Evolutionary conservation across 2,329 filamentous ascomycete genomes (phyloP).

Genomic region (Biscogniauxia sp.): DNA sequence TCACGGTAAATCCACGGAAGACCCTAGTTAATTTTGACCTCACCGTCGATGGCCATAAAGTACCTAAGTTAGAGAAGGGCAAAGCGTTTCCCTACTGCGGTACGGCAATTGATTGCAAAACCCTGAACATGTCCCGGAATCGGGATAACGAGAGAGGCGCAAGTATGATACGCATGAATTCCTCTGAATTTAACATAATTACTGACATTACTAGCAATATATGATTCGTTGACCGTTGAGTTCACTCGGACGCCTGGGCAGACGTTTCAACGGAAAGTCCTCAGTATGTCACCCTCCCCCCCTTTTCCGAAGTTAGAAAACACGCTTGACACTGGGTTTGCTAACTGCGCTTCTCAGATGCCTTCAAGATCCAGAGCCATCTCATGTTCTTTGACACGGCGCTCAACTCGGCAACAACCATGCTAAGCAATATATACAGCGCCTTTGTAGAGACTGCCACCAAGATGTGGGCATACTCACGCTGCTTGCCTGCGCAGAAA

Average conservation of each 20-base stretch:
- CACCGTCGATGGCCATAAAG: conserved; percentile 48
- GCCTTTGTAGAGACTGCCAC: conserved; percentile 75
- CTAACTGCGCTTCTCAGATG: conserved; percentile 37
- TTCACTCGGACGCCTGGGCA: conserved; percentile 68
- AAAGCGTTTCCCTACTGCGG: conserved; percentile 86
- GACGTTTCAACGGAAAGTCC: conserved; percentile 75
- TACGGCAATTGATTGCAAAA: conserved; percentile 68
- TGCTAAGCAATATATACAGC: conserved; percentile 72
- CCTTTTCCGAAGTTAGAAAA: not conserved
- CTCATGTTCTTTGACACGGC: conserved; percentile 78
- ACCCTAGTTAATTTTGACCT: conserved; percentile 82
- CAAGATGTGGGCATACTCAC: conserved; percentile 65
- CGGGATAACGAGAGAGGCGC: conserved; percentile 44
- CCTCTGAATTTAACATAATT: conserved; percentile 4
- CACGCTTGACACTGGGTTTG: not conserved
- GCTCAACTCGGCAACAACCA: conserved; percentile 69
- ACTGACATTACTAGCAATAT: conserved; percentile 44
- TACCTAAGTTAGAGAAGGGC: conserved; percentile 45
- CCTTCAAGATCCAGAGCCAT: conserved; percentile 83
- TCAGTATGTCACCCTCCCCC: conserved; percentile 49
- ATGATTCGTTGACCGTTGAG: conserved; percentile 77
- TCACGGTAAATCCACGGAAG: conserved; percentile 73
- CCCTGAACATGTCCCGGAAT: conserved; percentile 73
- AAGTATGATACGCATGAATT: conserved; percentile 42
- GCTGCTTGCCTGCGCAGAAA: conserved; percentile 54